Base-by-base conservation (phyloP, 2,329 filamentous ascomycete genomes). In the Plenodomus lindquistii region DNA sequence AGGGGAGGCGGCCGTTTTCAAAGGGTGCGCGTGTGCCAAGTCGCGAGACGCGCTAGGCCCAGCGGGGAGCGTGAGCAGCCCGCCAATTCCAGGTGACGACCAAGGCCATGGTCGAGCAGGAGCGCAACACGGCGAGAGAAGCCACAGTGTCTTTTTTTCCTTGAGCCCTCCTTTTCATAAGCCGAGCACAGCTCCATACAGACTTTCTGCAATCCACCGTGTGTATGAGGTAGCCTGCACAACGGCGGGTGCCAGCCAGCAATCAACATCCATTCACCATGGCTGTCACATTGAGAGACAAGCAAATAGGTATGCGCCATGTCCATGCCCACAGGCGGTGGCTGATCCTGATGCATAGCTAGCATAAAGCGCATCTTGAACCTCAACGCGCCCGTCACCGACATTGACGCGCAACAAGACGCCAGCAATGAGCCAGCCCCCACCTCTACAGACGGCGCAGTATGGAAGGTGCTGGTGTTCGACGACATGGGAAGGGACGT, bases 291-390 rank as follows among this genome's bases (percentile, higher is more conserved):
- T 79, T 89, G 59, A 80, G 86, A 69, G 85, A 88, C 75, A 84
- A 85, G 67, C 86, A 89, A 79, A 85, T 89, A 52, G 60, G 65
- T 65, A 62, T 22, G 44, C 43, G 11, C 10, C 27, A 31, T 24
- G 22, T 31, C 27, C 27, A 31, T 5, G 11, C 22, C 22, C 22
- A 24, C 22, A 24, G 27, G 15, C 27, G 27, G 27, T 31, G 27
- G 15, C 27, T 31, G 27, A 31, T 31, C 27, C 27, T 31, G 27
- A 31, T 31, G 11, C 24, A 17, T 11, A 96, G 92, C 88, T 41
- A 93, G 93, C 16, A 91, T 99, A 66, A 91, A 96, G 78, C 93
- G 91, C 75, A 91, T 99, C 66, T 84, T 99, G 60, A 97, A 97
- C 72, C 80, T 99, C 60, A 99, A 99, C 75, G 87, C 94, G 66